Evolutionary conservation across 805 yeast genomes (phyloP).

Genomic region (Crinitomyces ghanaensis): DNA sequence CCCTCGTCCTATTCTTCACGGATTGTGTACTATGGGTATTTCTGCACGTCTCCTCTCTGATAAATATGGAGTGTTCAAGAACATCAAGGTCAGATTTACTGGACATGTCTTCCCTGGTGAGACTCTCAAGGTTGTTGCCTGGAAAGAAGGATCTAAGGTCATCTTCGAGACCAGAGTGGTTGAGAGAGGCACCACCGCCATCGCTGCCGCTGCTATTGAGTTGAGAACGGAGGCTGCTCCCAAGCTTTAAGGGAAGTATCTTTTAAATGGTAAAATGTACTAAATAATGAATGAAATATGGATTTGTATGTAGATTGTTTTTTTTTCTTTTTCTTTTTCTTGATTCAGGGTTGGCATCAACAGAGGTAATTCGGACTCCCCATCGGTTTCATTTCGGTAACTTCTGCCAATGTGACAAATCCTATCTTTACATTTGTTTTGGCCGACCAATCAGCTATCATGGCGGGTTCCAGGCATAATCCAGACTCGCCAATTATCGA

Average conservation of each 20-base stretch:
- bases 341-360: no score
- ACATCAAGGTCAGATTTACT: conserved; percentile 81
- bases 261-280: neutral
- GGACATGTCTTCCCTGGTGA: conserved; percentile 95
- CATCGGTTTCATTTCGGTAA: no score
- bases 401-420: no score
- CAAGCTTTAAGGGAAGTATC: conserved; percentile 6
- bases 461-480: no score
- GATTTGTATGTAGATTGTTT: neutral
- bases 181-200: conserved; percentile 67
- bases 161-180: conserved; percentile 73
- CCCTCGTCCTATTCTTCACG: conserved; percentile 81
- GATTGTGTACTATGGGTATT: conserved; percentile 80
- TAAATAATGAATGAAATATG: neutral
- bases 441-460: no score
- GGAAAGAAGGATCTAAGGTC: conserved; percentile 67
- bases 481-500: no score
- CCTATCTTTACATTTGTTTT: no score
- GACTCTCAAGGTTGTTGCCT: conserved; percentile 64
- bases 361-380: no score
- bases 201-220: conserved; percentile 79
- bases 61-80: conserved; percentile 68
- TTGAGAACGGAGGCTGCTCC: conserved; percentile 20
- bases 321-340: no score
- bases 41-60: conserved; percentile 66